Percentiles rank a stretch among this genome's conserved stretches.
These are phyloP conservation scores for Colletotrichum karsti DNA, from an alignment of 2,329 filamentous ascomycete genomes.

Conservation along the genomic window DNA sequence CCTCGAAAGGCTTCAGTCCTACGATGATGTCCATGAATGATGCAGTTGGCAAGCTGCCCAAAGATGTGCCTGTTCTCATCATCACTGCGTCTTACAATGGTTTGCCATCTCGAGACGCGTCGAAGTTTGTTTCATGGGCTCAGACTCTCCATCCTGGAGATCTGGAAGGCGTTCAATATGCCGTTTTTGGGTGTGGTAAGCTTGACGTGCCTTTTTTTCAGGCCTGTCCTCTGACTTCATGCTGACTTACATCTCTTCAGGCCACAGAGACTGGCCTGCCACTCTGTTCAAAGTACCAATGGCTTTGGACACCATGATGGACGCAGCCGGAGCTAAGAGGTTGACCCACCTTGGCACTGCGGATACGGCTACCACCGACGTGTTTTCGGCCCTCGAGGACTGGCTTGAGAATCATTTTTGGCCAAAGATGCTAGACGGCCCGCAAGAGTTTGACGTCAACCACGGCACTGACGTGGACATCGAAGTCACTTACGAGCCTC, in stretches of 20 bases:
- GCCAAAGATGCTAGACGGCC: conserved; percentile 48
- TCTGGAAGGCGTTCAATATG: conserved; percentile 63
- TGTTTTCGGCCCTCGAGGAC: conserved; percentile 71
- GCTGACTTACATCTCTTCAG: neutral
- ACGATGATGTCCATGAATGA: conserved; percentile 61
- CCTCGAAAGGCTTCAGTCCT: conserved; percentile 62
- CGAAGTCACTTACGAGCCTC: conserved; percentile 56
- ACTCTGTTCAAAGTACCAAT: conserved; percentile 69
- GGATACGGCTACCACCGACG: conserved; percentile 71
- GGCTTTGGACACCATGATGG: neutral
- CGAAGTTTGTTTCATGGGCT: conserved; percentile 71
- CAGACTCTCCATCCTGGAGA: conserved; percentile 50
- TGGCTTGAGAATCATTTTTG: conserved; percentile 69
- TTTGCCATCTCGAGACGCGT: conserved; percentile 73
- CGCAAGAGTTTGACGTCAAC: conserved; percentile 34
- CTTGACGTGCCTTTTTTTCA: accelerated
- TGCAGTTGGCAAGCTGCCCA: conserved; percentile 63
- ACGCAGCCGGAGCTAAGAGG: conserved; percentile 36
- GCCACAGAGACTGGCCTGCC: conserved; percentile 55
- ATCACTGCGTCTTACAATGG: conserved; percentile 76
- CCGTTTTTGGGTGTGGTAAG: conserved; percentile 70
- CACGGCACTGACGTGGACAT: conserved; percentile 37
- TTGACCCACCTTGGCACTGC: conserved; percentile 54
- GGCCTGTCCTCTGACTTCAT: neutral
- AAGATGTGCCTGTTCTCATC: conserved; percentile 65